phyloP scores from a whole-genome alignment of 2,329 filamentous ascomycete genomes.

The Venturia aucupariae region DNA sequence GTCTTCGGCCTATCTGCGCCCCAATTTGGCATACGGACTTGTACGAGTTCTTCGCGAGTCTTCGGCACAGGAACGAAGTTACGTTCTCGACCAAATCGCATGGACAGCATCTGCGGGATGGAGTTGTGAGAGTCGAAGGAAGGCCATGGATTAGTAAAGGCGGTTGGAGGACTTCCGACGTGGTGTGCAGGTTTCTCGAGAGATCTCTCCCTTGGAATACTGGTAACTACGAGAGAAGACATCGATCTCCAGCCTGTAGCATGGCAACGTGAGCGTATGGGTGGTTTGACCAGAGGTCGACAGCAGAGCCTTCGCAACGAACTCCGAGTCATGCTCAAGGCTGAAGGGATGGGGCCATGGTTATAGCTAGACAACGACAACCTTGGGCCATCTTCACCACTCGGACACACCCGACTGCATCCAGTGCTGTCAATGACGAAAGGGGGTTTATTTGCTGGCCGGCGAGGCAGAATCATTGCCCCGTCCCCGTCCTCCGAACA shows the following conservation, averaged over 20 bases:
- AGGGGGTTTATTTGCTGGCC: background rate
- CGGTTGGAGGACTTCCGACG: conserved; percentile 33
- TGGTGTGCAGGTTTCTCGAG: conserved; percentile 28
- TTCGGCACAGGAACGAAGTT: conserved; percentile 39
- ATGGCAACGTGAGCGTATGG: background rate
- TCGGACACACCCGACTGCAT: background rate
- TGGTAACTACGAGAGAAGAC: background rate
- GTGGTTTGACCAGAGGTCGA: background rate
- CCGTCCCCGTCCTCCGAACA: background rate
- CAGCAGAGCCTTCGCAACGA: background rate
- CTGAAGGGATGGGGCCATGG: background rate
- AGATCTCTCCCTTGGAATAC: conserved; percentile 3
- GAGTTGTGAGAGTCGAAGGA: conserved; percentile 26
- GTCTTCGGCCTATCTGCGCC: conserved; percentile 21
- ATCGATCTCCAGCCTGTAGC: background rate
- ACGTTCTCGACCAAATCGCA: conserved; percentile 30
- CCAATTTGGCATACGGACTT: conserved; percentile 35
- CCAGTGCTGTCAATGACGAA: background rate
- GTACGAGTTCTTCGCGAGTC: conserved; percentile 32
- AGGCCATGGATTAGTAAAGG: conserved; percentile 43
- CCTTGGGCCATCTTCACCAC: background rate
- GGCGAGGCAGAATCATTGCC: background rate
- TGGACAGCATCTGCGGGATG: conserved; percentile 24
- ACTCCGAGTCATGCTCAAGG: background rate
- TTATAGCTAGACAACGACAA: background rate